Evolutionary conservation across 2,329 filamentous ascomycete species (phyloP).

Genomic region (Tolypocladium tropicale): DNA sequence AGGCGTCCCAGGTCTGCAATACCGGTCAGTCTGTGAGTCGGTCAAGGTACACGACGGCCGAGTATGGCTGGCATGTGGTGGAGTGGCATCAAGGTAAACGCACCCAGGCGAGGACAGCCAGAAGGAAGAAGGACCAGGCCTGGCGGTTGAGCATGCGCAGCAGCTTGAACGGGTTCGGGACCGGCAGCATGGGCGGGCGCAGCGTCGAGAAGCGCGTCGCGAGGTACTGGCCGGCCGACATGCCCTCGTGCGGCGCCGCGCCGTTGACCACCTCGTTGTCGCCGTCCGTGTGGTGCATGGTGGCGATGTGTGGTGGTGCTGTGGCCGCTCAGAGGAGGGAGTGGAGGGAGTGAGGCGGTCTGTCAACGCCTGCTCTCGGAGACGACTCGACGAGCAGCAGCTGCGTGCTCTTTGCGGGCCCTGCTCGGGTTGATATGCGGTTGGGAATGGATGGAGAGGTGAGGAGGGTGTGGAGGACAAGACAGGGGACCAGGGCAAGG

Average conservation of each 20-base stretch:
- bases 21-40: neutral
- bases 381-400: neutral
- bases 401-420: neutral
- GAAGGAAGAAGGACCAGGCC: conserved; percentile 45
- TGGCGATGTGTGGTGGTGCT: neutral
- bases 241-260: conserved; percentile 34
- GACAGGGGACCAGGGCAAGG: neutral
- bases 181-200: conserved; percentile 44
- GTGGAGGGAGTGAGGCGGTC: neutral
- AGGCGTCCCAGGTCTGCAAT: conserved; percentile 49
- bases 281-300: neutral
- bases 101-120: conserved; percentile 49
- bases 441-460: neutral
- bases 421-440: neutral
- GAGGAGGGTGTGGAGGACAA: neutral
- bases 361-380: neutral
- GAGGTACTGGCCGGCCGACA: conserved; percentile 36
- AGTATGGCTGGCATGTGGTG: no score
- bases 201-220: conserved; percentile 43
- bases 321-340: no score
- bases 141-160: conserved; percentile 36
- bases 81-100: no score
- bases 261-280: neutral
- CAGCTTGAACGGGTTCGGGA: conserved; percentile 42
- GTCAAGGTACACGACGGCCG: no score